Percentiles rank a stretch among this genome's conserved stretches.
Evolutionary conservation across 2,329 filamentous ascomycete genomes (phyloP).

Genomic region (Beauveria bassiana): DNA sequence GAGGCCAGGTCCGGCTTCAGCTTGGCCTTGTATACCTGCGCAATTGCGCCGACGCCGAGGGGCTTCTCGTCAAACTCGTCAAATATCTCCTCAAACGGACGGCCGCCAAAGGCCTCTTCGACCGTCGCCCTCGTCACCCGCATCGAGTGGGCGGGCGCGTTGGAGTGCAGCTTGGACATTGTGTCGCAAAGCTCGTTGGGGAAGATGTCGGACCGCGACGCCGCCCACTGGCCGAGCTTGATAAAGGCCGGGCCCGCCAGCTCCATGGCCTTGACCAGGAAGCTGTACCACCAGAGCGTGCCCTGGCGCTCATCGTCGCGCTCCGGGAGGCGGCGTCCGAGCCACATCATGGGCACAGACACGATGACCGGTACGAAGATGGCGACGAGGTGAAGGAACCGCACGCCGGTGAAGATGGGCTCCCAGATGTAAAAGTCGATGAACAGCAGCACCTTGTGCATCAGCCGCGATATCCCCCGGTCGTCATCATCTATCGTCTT

Average conservation of each 20-base stretch:
- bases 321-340: conserved; percentile 57
- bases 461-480: conserved; percentile 48
- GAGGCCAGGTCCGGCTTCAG: conserved; percentile 70
- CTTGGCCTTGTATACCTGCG: conserved; percentile 95
- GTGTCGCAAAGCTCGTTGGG: conserved; percentile 83
- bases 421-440: conserved; percentile 72
- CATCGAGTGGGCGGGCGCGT: conserved; percentile 87
- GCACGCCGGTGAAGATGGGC: conserved; percentile 74
- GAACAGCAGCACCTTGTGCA: conserved; percentile 55
- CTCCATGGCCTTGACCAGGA: conserved; percentile 85
- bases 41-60: conserved; percentile 89
- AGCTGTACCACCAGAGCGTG: conserved; percentile 90
- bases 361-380: conserved; percentile 90
- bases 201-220: conserved; percentile 93
- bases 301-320: conserved; percentile 70
- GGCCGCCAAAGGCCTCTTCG: conserved; percentile 70
- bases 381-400: conserved; percentile 78
- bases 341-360: conserved; percentile 71
- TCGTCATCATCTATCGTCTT: conserved; percentile 59
- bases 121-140: conserved; percentile 72
- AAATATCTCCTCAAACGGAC: conserved; percentile 83
- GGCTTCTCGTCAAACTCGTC: conserved; percentile 89
- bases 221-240: conserved; percentile 98
- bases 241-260: conserved; percentile 92
- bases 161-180: conserved; percentile 92